These are phyloP conservation scores for Zoysia japonica DNA, from an alignment of 176 grass and related monocot genomes.

Conservation along the genomic window DNA sequence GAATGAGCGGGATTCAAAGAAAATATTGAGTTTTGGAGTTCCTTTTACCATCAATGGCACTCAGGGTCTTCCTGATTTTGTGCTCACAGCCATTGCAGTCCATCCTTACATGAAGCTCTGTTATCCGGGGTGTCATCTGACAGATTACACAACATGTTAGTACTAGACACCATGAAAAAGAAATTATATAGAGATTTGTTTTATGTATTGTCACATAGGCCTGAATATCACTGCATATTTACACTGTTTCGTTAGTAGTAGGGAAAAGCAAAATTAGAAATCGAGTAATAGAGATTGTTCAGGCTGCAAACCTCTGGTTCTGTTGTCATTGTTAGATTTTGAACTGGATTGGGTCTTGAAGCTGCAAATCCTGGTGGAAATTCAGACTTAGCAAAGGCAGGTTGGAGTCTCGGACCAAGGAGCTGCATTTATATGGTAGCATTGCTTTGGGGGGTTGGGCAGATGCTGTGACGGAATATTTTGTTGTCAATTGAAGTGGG, in stretches of 20 bases:
- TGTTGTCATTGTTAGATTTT: slow-evolving; percentile 35
- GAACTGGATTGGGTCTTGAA: slow-evolving; percentile 10
- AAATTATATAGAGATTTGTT: background rate
- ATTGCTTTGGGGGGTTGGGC: background rate
- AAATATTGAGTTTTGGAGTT: background rate
- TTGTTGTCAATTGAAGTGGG: slow-evolving; percentile 40
- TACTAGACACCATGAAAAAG: slow-evolving; percentile 5
- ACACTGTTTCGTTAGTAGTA: background rate
- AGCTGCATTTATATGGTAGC: slow-evolving; percentile 40
- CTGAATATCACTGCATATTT: background rate
- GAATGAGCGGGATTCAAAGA: background rate
- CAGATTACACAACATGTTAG: slow-evolving; percentile 20
- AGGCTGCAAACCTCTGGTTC: slow-evolving; percentile 49
- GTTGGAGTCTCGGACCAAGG: slow-evolving; percentile 23
- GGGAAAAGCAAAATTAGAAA: background rate
- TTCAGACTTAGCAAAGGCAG: slow-evolving; percentile 18
- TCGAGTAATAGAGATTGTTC: background rate
- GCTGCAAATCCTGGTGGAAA: slow-evolving; percentile 4
- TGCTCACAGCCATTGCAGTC: slow-evolving; percentile 60
- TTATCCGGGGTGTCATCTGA: slow-evolving; percentile 45
- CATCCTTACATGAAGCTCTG: slow-evolving; percentile 56
- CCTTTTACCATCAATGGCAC: slow-evolving; percentile 43
- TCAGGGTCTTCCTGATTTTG: slow-evolving; percentile 46
- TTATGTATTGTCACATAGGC: background rate
- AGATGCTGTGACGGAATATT: slow-evolving; percentile 40